phyloP scores from a whole-genome alignment of 2,329 filamentous ascomycete species.

The Amauroascus niger region DNA sequence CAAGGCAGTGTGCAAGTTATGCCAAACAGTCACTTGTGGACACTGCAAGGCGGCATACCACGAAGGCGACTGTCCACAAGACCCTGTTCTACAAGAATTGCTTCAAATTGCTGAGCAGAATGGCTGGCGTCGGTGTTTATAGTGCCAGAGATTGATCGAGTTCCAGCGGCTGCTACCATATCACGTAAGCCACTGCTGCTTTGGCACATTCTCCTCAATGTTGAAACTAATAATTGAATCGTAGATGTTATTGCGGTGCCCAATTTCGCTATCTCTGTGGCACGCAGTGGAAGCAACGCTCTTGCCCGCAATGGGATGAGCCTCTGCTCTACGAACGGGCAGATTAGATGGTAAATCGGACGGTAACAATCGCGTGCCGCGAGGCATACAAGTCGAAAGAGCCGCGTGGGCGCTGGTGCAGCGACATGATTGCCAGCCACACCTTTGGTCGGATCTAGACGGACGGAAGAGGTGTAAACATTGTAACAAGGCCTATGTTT shows the following conservation, averaged over 20 bases:
- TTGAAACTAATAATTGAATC: too few relatives aligned
- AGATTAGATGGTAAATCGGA: too few relatives aligned
- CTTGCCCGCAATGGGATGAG: slow-evolving; percentile 24
- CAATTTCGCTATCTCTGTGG: slow-evolving; percentile 47
- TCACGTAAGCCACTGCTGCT: slow-evolving; percentile 44
- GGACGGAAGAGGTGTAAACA: too few relatives aligned
- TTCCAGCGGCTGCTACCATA: slow-evolving; percentile 49
- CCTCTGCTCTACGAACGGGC: too few relatives aligned
- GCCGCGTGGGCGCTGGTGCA: too few relatives aligned
- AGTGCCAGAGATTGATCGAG: slow-evolving; percentile 43
- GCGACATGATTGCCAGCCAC: too few relatives aligned
- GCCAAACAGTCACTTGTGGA: slow-evolving; percentile 40
- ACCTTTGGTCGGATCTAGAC: too few relatives aligned
- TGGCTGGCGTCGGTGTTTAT: slow-evolving; percentile 45
- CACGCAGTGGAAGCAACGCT: slow-evolving; percentile 33
- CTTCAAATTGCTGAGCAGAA: slow-evolving; percentile 28
- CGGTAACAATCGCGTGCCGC: too few relatives aligned
- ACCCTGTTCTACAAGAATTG: slow-evolving; percentile 33
- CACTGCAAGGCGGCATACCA: slow-evolving; percentile 44
- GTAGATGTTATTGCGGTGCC: slow-evolving; percentile 34
- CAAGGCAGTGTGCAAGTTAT: slow-evolving; percentile 38
- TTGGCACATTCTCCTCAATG: too few relatives aligned
- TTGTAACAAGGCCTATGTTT: too few relatives aligned
- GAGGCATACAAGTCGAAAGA: too few relatives aligned
- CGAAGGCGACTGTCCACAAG: slow-evolving; percentile 40